Evolutionary conservation across 495 filamentous ascomycete genomes (phyloP).

Genomic region (Friedmanniomyces endolithicus): DNA sequence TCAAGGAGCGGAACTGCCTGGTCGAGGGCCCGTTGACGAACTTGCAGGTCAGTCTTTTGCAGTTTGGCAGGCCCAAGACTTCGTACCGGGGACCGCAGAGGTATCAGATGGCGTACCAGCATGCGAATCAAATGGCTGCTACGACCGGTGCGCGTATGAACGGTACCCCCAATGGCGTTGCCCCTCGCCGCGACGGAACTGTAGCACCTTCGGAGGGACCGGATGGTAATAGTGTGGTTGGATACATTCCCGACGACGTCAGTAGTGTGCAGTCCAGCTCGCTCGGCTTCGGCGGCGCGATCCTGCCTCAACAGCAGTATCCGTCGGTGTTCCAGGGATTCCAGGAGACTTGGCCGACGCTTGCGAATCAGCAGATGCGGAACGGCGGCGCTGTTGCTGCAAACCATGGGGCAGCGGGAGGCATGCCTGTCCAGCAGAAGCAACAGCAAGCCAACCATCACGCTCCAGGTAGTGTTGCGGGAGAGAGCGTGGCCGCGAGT

Average conservation of each 20-base stretch:
- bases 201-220: slow-evolving; percentile 27
- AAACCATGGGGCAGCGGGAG: too few species aligned
- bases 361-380: slow-evolving; percentile 53
- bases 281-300: slow-evolving; percentile 48
- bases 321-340: slow-evolving; percentile 95
- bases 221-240: slow-evolving; percentile 76
- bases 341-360: slow-evolving; percentile 77
- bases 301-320: slow-evolving; percentile 57
- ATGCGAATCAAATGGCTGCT: slow-evolving; percentile 44
- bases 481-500: slow-evolving; percentile 78
- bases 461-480: slow-evolving; percentile 65
- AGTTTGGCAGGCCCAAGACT: slow-evolving; percentile 89
- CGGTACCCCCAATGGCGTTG: slow-evolving; percentile 27
- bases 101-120: slow-evolving; percentile 73
- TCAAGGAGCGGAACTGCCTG: slow-evolving; percentile 92
- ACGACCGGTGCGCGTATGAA: slow-evolving; percentile 39
- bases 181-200: neutral
- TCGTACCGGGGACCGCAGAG: slow-evolving; percentile 82
- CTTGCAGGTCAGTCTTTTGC: slow-evolving; percentile 82
- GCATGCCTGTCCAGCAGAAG: neutral
- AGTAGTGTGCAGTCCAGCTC: slow-evolving; percentile 91
- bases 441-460: slow-evolving; percentile 4
- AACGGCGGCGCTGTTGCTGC: slow-evolving; percentile 19
- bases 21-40: slow-evolving; percentile 97
- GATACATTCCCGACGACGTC: slow-evolving; percentile 94